Evolutionary conservation across 441 rosid genomes (phyloP).

Genomic region (Cnidoscolus chayamansa): DNA sequence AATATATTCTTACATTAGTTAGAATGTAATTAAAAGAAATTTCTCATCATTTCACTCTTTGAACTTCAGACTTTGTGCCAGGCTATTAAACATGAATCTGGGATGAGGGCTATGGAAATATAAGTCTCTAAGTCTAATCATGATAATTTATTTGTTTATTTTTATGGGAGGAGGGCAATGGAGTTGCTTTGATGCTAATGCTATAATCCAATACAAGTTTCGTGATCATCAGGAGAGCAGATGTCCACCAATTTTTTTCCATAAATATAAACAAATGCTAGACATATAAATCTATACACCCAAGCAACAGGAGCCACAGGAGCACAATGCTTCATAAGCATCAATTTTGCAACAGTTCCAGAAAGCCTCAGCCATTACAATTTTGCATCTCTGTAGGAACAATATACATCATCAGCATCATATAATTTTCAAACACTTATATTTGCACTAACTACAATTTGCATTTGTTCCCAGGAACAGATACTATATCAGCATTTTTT

Average conservation of each 20-base stretch:
- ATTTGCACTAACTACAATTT: slow-evolving; percentile 2
- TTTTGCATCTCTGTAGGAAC: neutral
- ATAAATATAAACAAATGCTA: too few species aligned
- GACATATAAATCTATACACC: neutral
- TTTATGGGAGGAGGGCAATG: neutral
- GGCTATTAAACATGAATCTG: too few species aligned
- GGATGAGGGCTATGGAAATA: too few species aligned
- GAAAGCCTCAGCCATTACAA: neutral
- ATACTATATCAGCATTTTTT: slow-evolving; percentile 2
- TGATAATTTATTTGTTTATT: neutral
- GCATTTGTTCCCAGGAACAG: neutral
- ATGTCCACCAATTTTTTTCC: neutral
- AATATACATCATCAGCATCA: slow-evolving; percentile 10
- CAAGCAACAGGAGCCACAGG: too few species aligned
- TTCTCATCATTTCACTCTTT: neutral
- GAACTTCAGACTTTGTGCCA: neutral
- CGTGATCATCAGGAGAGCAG: too few species aligned
- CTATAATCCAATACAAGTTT: neutral
- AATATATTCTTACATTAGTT: neutral
- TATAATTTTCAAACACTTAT: neutral
- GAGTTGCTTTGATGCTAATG: neutral
- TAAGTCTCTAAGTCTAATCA: neutral
- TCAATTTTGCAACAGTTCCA: neutral
- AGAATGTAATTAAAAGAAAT: neutral
- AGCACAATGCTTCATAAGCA: neutral